Conservation (phyloP, 2,329 filamentous ascomycete species). For the Blastomyces gilchristii region DNA sequence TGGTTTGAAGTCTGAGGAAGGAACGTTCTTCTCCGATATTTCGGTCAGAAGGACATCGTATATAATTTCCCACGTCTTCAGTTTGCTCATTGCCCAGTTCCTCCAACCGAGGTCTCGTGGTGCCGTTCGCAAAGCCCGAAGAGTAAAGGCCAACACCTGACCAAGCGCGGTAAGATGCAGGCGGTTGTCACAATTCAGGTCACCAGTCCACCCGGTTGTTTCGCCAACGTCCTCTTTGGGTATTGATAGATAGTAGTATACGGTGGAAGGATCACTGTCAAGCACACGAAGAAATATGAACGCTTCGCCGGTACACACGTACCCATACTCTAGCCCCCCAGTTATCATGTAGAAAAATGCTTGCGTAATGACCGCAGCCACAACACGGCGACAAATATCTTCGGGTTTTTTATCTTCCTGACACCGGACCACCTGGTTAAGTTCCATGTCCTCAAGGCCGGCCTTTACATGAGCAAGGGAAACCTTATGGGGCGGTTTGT, state of each 20-base stretch:
- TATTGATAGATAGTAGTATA: constrained; percentile 19
- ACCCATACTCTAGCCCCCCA: constrained; percentile 36
- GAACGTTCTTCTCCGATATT: neutral
- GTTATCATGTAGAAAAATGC: constrained; percentile 43
- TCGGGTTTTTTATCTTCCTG: neutral
- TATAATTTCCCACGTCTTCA: neutral
- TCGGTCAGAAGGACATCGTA: neutral
- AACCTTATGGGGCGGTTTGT: neutral
- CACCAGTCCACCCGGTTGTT: constrained; percentile 1
- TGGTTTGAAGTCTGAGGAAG: neutral
- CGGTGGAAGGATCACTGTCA: constrained; percentile 19
- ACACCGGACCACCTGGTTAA: constrained; percentile 24
- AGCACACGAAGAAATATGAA: constrained; percentile 35
- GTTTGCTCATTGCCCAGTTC: neutral
- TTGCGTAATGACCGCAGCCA: constrained; percentile 28
- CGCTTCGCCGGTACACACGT: constrained; percentile 35
- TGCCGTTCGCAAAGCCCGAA: neutral
- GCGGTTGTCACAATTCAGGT: neutral
- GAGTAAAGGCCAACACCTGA: constrained; percentile 4
- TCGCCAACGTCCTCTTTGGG: neutral
- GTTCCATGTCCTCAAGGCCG: constrained; percentile 34
- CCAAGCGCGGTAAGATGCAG: neutral
- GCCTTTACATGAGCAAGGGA: constrained; percentile 24
- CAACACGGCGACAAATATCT: constrained; percentile 25
- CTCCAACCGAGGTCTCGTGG: neutral